A percentile compares a stretch with the other conserved stretches of the same genome.
phyloP scores from a whole-genome alignment of 192 early-diverging fungal genomes.

The Coemansia sp. region DNA sequence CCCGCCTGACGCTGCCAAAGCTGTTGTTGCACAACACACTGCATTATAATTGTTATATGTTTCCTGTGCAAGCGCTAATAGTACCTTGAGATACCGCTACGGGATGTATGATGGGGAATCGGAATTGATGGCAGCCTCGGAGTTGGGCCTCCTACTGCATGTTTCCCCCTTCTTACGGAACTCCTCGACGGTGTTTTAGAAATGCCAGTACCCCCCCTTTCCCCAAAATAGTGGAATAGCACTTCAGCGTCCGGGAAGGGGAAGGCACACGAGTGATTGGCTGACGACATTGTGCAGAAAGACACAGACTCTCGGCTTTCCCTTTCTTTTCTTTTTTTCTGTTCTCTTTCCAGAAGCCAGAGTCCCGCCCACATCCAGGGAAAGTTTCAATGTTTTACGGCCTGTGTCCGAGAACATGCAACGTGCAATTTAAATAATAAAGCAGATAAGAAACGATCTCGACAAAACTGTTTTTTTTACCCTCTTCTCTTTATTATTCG shows the following conservation, averaged over 20 bases:
- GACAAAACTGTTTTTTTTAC: background rate
- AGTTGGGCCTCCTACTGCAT: background rate
- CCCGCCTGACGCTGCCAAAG: background rate
- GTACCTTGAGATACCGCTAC: background rate
- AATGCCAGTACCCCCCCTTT: too few relatives aligned
- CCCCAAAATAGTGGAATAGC: background rate
- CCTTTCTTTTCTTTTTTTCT: conserved; percentile 6
- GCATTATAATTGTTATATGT: background rate
- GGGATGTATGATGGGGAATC: background rate
- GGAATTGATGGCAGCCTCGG: background rate
- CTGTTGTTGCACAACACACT: conserved; percentile 4
- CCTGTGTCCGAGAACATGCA: background rate
- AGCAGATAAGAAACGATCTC: background rate
- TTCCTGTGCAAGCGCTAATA: background rate
- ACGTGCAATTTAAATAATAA: background rate
- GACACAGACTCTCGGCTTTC: background rate
- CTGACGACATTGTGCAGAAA: conserved; percentile 5
- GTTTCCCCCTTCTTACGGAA: background rate
- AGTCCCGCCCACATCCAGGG: background rate
- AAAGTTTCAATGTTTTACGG: background rate
- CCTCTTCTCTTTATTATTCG: background rate
- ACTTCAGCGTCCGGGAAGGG: too few relatives aligned
- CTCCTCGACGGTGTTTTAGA: background rate
- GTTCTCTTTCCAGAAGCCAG: background rate
- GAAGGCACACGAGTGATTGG: background rate